Conservation (phyloP, 2,329 filamentous ascomycete genomes). For the Diaporthe sp. region DNA sequence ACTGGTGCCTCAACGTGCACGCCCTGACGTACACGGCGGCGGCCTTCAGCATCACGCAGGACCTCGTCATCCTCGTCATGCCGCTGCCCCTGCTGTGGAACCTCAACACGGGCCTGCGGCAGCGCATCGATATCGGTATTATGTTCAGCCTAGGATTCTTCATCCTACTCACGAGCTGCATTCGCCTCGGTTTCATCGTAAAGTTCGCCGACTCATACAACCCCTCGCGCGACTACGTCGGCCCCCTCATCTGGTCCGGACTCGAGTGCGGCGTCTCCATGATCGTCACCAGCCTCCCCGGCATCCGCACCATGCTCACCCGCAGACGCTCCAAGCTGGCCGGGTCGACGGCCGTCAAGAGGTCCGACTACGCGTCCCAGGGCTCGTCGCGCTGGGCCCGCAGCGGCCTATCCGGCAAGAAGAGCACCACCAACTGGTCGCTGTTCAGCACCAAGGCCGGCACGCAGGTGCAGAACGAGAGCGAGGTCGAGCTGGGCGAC, state of each 20-base stretch:
- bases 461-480: slow-evolving; percentile 42
- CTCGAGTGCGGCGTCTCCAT: slow-evolving; percentile 56
- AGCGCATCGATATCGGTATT: slow-evolving; percentile 45
- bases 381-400: slow-evolving; percentile 1
- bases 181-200: slow-evolving; percentile 51
- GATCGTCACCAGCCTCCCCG: slow-evolving; percentile 55
- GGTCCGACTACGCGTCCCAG: slow-evolving; percentile 8
- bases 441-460: slow-evolving; percentile 15
- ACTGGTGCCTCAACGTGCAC: slow-evolving; percentile 49
- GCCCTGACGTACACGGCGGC: slow-evolving; percentile 47
- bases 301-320: slow-evolving; percentile 49
- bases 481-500: slow-evolving; percentile 48
- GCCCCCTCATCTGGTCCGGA: slow-evolving; percentile 56
- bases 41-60: slow-evolving; percentile 50
- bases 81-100: slow-evolving; percentile 49
- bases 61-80: slow-evolving; percentile 49
- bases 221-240: slow-evolving; percentile 56
- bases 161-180: slow-evolving; percentile 51
- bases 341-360: slow-evolving; percentile 33
- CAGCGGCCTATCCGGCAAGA: neutral
- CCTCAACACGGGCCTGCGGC: slow-evolving; percentile 46
- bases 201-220: slow-evolving; percentile 49
- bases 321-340: slow-evolving; percentile 35
- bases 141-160: slow-evolving; percentile 55
- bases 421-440: slow-evolving; percentile 19